Evolutionary conservation across 495 filamentous ascomycete species (phyloP).

Genomic region (Podospora pseudocomata): DNA sequence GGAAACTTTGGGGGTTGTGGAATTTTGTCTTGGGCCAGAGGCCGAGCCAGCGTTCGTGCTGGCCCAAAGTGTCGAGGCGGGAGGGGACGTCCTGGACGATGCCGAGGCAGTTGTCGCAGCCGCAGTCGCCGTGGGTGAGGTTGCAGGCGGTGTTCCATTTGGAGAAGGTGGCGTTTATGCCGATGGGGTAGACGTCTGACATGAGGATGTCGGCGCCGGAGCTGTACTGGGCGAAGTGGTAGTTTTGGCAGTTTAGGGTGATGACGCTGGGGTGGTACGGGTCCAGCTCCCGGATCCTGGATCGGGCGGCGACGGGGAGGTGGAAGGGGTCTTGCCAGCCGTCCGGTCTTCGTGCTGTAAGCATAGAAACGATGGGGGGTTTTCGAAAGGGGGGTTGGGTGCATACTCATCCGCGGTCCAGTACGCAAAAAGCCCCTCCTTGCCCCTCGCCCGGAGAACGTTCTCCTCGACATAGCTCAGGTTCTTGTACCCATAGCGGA

Average conservation of each 20-base stretch:
- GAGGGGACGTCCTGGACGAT: conserved; percentile 52
- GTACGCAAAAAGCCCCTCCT: conserved; percentile 57
- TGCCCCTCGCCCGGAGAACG: conserved; percentile 49
- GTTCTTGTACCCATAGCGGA: conserved; percentile 61
- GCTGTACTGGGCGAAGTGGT: conserved; percentile 61
- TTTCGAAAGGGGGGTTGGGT: not conserved
- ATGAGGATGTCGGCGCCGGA: conserved; percentile 63
- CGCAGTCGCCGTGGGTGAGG: conserved; percentile 64
- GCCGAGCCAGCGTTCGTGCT: conserved; percentile 45
- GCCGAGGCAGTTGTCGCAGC: conserved; percentile 65
- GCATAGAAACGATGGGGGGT: not conserved
- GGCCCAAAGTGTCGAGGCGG: conserved; percentile 49
- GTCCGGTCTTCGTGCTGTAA: conserved; percentile 43
- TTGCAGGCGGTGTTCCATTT: conserved; percentile 58
- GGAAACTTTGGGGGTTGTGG: conserved; percentile 62
- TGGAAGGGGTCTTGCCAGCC: conserved; percentile 59
- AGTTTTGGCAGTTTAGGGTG: conserved; percentile 67
- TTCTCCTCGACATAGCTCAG: conserved; percentile 48
- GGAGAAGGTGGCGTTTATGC: conserved; percentile 50
- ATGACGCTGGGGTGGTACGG: conserved; percentile 67
- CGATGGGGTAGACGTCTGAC: conserved; percentile 64
- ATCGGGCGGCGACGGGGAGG: conserved; percentile 33
- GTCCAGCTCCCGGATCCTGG: conserved; percentile 54
- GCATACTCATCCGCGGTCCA: conserved; percentile 60
- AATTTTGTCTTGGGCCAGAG: conserved; percentile 53